Evolutionary conservation across 2,329 filamentous ascomycete species (phyloP).

Genomic region (Hypoxylon sp.): DNA sequence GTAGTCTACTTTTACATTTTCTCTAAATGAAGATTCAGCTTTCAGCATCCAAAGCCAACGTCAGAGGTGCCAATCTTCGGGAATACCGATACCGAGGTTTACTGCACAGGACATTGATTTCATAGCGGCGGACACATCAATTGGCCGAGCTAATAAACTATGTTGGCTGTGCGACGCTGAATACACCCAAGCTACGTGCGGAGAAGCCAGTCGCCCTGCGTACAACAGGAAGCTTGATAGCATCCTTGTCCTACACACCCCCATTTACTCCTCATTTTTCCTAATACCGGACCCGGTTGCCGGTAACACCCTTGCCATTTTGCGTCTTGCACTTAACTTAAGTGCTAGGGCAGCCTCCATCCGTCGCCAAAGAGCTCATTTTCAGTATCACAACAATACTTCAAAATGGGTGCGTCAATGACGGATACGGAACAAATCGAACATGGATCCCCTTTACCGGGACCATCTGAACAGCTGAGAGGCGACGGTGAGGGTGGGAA

Average conservation of each 20-base stretch:
- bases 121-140: not conserved
- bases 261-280: constrained; percentile 27
- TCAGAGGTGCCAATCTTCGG: too few species aligned
- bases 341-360: not conserved
- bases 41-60: not conserved
- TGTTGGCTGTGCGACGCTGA: constrained; percentile 7
- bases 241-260: constrained; percentile 4
- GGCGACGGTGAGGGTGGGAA: constrained; percentile 4
- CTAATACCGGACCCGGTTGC: constrained; percentile 14
- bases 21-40: not conserved
- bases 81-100: too few species aligned
- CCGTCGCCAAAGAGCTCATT: not conserved
- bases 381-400: not conserved
- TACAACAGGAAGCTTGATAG: not conserved
- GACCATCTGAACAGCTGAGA: not conserved
- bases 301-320: constrained; percentile 21
- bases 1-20: not conserved
- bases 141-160: constrained; percentile 5
- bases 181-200: constrained; percentile 21
- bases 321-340: constrained; percentile 5
- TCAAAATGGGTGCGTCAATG: constrained; percentile 18
- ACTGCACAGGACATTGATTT: not conserved
- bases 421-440: constrained; percentile 18
- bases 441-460: constrained; percentile 3
- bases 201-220: constrained; percentile 1